Base-by-base conservation (phyloP, 2,329 filamentous ascomycete genomes). In the Phaeosphaeria sp. region DNA sequence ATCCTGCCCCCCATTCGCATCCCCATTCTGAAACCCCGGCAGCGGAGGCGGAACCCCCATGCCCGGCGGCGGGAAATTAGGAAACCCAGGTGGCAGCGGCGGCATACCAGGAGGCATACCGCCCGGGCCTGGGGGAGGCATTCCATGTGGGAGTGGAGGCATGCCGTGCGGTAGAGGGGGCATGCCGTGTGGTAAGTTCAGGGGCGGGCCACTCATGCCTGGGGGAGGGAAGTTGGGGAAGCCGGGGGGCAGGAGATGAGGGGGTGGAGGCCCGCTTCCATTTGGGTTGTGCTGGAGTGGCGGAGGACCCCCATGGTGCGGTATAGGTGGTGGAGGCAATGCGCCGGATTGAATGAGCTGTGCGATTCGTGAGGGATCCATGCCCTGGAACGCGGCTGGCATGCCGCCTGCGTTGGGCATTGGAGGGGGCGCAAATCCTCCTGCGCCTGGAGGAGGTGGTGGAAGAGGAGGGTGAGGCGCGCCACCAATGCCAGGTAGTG, bases 401-500 rank as follows among this genome's bases (percentile, higher is more conserved):
- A 64, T 55, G 4, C 61, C 63, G 8, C 63, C 59, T 3, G 59
- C 59, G 36, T 46, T 49, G 30, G 56, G 59, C 40, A 57, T 55
- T 27, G 25, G 25, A 27, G 25, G 25, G 20, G 61, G 58, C 55
- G 66, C 63, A n/a, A 73, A 67, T 18, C 55, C 60, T 42, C 59
- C 57, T 39, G 71, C 60, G 39, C 59, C 57, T 33, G 71, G 65
- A 3, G 59, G 78, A 62, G 52, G 78, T 61, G 52, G 75, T 74
- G 75, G 64, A 15, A 66, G 59, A 24, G 51, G 60, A 22, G 60
- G 71, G 33, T 66, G 60, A 25, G 61, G 68, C 42, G 78, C 78
- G 22, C 78, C 79, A 15, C 82, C 82, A 55, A 84, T 83, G 17
- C 73, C 73, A 21, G 82, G 82, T 9, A 85, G 79, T 49, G 64